phyloP scores from a whole-genome alignment of 805 yeast species.

The Kregervanrija pseudodelftensis region DNA sequence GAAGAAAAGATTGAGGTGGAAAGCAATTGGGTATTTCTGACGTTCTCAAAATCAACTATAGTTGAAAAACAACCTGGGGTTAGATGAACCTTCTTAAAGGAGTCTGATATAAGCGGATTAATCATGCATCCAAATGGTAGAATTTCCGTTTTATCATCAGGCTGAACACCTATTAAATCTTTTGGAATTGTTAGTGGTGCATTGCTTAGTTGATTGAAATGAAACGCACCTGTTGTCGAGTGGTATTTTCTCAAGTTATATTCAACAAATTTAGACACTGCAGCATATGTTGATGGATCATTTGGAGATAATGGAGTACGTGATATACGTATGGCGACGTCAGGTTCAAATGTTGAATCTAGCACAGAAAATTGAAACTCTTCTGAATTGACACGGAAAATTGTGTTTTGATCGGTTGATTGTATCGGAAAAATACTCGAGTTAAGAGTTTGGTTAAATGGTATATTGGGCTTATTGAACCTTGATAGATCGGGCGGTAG shows the following conservation, averaged over 20 bases:
- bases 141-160: constrained; percentile 27
- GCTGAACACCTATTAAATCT: constrained; percentile 25
- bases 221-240: constrained; percentile 28
- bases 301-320: constrained; percentile 30
- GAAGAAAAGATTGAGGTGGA: no score
- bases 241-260: constrained; percentile 32
- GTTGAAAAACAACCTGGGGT: constrained; percentile 45
- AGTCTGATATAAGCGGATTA: constrained; percentile 46
- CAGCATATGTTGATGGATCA: constrained; percentile 46
- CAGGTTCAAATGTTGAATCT: constrained; percentile 27
- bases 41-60: constrained; percentile 20
- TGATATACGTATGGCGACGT: constrained; percentile 27
- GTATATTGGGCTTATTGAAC: constrained; percentile 19
- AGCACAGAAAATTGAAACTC: constrained; percentile 27
- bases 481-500: constrained; percentile 26
- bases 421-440: constrained; percentile 27
- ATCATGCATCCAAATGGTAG: constrained; percentile 45
- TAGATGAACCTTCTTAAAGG: constrained; percentile 43
- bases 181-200: constrained; percentile 28
- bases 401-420: constrained; percentile 28
- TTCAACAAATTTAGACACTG: constrained; percentile 44
- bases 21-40: not conserved
- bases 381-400: constrained; percentile 22
- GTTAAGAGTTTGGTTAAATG: constrained; percentile 23
- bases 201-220: constrained; percentile 34